Evolutionary conservation across 1,284 basidiomycete species (phyloP).

Genomic region (Athelia psychrophila): DNA sequence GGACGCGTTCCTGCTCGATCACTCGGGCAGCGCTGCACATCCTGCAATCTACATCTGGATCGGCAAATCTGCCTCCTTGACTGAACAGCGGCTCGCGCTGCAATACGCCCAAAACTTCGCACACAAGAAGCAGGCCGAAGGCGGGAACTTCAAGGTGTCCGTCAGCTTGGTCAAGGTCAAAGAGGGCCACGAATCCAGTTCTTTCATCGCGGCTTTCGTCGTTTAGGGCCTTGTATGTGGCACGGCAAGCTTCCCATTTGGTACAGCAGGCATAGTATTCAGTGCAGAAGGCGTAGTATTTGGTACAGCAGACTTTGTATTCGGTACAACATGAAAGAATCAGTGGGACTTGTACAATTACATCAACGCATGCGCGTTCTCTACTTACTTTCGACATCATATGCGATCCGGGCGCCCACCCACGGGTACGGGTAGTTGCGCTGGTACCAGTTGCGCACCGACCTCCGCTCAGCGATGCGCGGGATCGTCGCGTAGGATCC

Average conservation of each 20-base stretch:
- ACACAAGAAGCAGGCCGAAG: constrained; percentile 30
- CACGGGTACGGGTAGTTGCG: constrained; percentile 75
- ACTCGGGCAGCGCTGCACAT: constrained; percentile 25
- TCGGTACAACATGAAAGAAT: too few relatives aligned
- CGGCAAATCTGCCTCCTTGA: constrained; percentile 43
- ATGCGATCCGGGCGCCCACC: constrained; percentile 70
- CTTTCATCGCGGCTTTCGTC: constrained; percentile 31
- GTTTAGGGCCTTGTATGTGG: constrained; percentile 1
- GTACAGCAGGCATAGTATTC: too few relatives aligned
- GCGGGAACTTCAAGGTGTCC: constrained; percentile 24
- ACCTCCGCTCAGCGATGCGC: constrained; percentile 71
- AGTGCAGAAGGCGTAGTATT: too few relatives aligned
- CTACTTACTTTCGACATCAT: constrained; percentile 41
- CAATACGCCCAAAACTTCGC: constrained; percentile 56
- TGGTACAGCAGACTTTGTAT: too few relatives aligned
- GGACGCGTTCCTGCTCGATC: constrained; percentile 49
- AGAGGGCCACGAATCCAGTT: constrained; percentile 46
- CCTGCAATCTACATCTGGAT: constrained; percentile 58
- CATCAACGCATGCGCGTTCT: too few relatives aligned
- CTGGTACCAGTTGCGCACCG: constrained; percentile 85
- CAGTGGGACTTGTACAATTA: too few relatives aligned
- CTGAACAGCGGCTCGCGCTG: constrained; percentile 46
- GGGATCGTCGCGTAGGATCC: constrained; percentile 90
- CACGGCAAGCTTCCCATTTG: not conserved
- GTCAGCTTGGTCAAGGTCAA: constrained; percentile 47